phyloP scores from a whole-genome alignment of 192 early-diverging fungal species.

The Coemansia sp. region DNA sequence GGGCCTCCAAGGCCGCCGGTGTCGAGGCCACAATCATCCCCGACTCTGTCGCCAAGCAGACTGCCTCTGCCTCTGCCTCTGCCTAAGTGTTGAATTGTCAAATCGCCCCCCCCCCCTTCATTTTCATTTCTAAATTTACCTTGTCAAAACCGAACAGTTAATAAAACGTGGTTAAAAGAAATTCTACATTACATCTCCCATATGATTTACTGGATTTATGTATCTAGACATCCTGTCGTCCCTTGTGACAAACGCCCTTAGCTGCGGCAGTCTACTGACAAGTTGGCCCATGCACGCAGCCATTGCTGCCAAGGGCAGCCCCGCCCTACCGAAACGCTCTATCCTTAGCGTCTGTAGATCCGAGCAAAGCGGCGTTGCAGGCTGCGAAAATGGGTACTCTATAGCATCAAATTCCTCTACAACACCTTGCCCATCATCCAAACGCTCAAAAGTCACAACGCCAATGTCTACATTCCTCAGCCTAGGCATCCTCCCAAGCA shows the following conservation, averaged over 20 bases:
- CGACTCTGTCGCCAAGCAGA: background rate
- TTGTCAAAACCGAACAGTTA: too few species aligned
- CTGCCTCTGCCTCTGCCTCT: constrained; percentile 21
- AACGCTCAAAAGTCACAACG: too few species aligned
- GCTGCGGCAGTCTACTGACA: background rate
- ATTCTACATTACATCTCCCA: constrained; percentile 4
- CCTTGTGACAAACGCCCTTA: background rate
- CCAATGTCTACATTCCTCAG: background rate
- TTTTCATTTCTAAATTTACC: constrained; percentile 47
- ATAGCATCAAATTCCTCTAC: background rate
- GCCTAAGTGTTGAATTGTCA: too few species aligned
- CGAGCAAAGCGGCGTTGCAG: background rate
- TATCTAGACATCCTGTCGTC: background rate
- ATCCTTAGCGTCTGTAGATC: background rate
- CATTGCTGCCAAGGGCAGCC: background rate
- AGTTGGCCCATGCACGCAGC: background rate
- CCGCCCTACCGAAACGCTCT: background rate
- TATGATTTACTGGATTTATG: background rate
- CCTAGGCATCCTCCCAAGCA: background rate
- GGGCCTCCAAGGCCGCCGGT: constrained; percentile 43
- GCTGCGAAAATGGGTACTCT: background rate
- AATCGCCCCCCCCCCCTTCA: too few species aligned
- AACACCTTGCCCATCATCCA: background rate
- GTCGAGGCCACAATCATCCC: constrained; percentile 2
- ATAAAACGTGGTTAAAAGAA: too few species aligned